phyloP scores from a whole-genome alignment of 1,139 yeast genomes.

The Debaryomyces coudertii region DNA sequence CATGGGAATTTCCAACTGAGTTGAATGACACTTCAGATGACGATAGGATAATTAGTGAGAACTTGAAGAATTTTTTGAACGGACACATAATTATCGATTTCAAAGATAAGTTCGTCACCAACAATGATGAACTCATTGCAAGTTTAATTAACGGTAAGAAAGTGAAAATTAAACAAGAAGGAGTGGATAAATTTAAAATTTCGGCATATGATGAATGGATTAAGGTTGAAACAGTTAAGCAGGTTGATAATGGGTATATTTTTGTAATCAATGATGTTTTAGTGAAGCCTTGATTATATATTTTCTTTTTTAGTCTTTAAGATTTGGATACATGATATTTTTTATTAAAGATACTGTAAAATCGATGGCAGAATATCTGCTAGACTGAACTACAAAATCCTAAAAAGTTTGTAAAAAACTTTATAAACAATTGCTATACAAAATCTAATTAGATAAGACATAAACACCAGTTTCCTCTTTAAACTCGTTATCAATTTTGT shows the following conservation, averaged over 20 bases:
- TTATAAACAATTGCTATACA: not conserved
- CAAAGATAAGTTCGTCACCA: constrained; percentile 20
- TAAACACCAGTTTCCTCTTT: constrained; percentile 62
- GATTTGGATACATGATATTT: not conserved
- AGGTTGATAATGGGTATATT: constrained; percentile 62
- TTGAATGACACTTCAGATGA: constrained; percentile 39
- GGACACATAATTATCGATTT: constrained; percentile 51
- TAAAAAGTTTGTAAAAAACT: not conserved
- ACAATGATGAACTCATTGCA: constrained; percentile 29
- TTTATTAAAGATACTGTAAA: not conserved
- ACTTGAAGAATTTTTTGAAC: constrained; percentile 54
- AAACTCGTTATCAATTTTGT: constrained; percentile 47
- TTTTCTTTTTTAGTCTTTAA: not conserved
- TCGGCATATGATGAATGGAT: constrained; percentile 38
- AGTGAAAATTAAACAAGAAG: constrained; percentile 44
- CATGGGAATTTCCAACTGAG: constrained; percentile 68
- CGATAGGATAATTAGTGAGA: constrained; percentile 46
- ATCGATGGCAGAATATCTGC: too few relatives aligned
- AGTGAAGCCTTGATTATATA: constrained; percentile 24
- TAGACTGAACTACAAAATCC: not conserved
- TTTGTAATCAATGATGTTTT: constrained; percentile 52
- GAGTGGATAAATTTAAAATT: constrained; percentile 40
- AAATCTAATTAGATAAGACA: constrained; percentile 21
- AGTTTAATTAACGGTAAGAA: constrained; percentile 43
- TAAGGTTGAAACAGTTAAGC: constrained; percentile 42